Percentiles rank a stretch among this genome's conserved stretches.
These are phyloP conservation scores for Syncephalastrum racemosum DNA, from an alignment of 371 early-diverging fungal genomes.

Conservation along the genomic window DNA sequence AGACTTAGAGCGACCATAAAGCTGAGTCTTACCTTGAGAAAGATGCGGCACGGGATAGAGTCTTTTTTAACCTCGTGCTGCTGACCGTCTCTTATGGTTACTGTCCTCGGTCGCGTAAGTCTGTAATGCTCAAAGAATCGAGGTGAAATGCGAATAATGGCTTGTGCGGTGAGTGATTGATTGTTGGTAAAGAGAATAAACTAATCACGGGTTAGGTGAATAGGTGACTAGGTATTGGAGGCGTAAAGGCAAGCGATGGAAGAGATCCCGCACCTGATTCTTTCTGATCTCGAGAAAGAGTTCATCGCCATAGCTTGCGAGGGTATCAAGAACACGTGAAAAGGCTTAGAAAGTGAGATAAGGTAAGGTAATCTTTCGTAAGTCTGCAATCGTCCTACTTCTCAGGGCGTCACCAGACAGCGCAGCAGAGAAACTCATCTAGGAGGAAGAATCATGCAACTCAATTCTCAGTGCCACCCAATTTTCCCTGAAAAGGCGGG, in stretches of 20 bases:
- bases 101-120: conserved; percentile 8
- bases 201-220: conserved; percentile 1
- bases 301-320: conserved; percentile 25
- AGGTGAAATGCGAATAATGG: conserved; percentile 26
- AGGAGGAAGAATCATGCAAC: too few relatives aligned
- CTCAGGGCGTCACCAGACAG: too few relatives aligned
- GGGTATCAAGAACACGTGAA: conserved; percentile 14
- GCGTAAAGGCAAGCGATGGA: background rate
- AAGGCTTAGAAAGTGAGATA: conserved; percentile 11
- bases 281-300: conserved; percentile 23
- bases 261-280: conserved; percentile 20
- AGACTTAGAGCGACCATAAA: background rate
- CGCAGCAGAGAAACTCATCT: too few relatives aligned
- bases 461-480: too few relatives aligned
- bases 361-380: too few relatives aligned
- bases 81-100: too few relatives aligned
- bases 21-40: too few relatives aligned
- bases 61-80: too few relatives aligned
- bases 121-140: conserved; percentile 21
- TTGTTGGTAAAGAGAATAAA: conserved; percentile 22
- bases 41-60: too few relatives aligned
- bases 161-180: conserved; percentile 21
- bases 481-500: too few relatives aligned
- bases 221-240: background rate
- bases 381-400: too few relatives aligned